Evolutionary conservation across 2,329 filamentous ascomycete species (phyloP).

Genomic region (Clonostachys rosea): DNA sequence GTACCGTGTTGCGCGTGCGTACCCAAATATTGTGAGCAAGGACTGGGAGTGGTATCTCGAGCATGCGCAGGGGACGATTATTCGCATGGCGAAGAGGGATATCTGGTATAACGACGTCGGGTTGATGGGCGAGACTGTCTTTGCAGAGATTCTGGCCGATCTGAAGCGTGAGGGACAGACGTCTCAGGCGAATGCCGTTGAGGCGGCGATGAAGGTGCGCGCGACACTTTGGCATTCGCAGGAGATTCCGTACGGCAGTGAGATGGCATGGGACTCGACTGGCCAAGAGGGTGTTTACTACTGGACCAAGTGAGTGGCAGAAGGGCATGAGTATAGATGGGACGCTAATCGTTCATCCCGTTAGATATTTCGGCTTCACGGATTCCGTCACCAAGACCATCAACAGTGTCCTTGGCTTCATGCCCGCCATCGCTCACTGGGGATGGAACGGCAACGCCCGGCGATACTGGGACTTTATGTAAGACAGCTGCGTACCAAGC

Average conservation of each 20-base stretch:
- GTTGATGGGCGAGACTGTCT: constrained; percentile 56
- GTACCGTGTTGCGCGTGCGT: constrained; percentile 47
- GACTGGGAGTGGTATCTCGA: constrained; percentile 51
- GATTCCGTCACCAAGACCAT: constrained; percentile 42
- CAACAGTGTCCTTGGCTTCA: constrained; percentile 49
- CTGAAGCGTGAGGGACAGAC: constrained; percentile 39
- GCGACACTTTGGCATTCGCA: constrained; percentile 44
- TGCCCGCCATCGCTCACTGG: constrained; percentile 55
- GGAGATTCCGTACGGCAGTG: constrained; percentile 51
- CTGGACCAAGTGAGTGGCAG: constrained; percentile 39
- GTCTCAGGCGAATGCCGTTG: constrained; percentile 29
- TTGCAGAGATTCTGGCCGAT: constrained; percentile 46
- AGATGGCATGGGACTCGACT: constrained; percentile 60
- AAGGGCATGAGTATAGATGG: not conserved
- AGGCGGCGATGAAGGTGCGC: constrained; percentile 39
- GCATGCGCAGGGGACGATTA: constrained; percentile 46
- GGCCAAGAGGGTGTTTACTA: constrained; percentile 59
- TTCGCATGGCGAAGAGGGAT: constrained; percentile 27
- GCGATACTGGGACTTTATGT: constrained; percentile 56
- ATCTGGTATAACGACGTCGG: constrained; percentile 40
- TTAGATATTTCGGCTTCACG: constrained; percentile 42
- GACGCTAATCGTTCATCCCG: not conserved
- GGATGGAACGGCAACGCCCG: constrained; percentile 59
- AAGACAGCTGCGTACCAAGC: constrained; percentile 9
- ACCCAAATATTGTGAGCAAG: constrained; percentile 33